These are phyloP conservation scores for Kwoniella pini DNA, from an alignment of 768 basidiomycete genomes.

Conservation along the genomic window DNA sequence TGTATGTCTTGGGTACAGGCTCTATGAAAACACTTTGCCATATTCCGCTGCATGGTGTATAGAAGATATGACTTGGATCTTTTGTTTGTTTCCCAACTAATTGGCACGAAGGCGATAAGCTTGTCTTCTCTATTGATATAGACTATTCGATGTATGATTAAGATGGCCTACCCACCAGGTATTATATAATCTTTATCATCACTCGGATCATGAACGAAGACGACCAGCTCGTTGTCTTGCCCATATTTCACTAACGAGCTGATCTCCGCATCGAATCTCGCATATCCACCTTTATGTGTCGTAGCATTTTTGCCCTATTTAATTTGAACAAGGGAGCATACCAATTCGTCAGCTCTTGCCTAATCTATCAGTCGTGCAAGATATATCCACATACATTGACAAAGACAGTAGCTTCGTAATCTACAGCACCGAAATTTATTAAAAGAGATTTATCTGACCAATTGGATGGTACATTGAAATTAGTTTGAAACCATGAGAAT, in stretches of 20 bases:
- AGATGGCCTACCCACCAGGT: constrained; percentile 7
- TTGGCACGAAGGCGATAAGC: no score
- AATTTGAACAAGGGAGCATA: neutral
- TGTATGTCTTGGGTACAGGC: constrained; percentile 24
- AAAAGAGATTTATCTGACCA: constrained; percentile 24
- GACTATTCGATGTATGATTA: neutral
- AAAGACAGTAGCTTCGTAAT: constrained; percentile 36
- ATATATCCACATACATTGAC: constrained; percentile 26
- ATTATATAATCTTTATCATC: constrained; percentile 19
- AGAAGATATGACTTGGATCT: constrained; percentile 32
- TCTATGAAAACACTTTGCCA: constrained; percentile 37
- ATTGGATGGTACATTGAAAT: constrained; percentile 25
- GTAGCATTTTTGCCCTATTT: constrained; percentile 23
- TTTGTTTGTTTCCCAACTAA: constrained; percentile 33
- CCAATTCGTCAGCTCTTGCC: no score
- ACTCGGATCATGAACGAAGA: constrained; percentile 34
- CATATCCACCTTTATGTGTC: constrained; percentile 30
- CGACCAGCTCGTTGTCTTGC: constrained; percentile 22
- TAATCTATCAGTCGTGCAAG: no score
- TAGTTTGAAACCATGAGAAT: constrained; percentile 31
- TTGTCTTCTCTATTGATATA: no score
- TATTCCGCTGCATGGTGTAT: constrained; percentile 32
- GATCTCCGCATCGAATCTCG: constrained; percentile 27
- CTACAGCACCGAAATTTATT: constrained; percentile 34
- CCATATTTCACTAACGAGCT: constrained; percentile 15